Evolutionary conservation across 179 eudicot genomes (phyloP).

Genomic region (Beta macrorhiza): DNA sequence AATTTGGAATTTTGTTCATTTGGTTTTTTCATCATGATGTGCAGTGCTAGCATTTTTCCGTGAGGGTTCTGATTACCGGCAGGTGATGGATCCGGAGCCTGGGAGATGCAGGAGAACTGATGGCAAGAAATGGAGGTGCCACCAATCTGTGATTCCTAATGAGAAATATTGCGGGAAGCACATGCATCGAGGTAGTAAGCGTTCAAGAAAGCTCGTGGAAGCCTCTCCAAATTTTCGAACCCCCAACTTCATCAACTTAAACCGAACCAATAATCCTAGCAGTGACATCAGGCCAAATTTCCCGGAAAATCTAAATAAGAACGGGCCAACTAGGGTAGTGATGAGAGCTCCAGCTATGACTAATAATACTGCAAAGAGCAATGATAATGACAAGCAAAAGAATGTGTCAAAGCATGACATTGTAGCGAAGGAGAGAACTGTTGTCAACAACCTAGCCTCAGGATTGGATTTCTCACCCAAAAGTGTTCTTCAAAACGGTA

Average conservation of each 20-base stretch:
- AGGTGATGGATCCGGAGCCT: conserved; percentile 38
- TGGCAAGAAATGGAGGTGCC: conserved; percentile 56
- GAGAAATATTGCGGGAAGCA: conserved; percentile 50
- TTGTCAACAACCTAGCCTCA: conserved; percentile 18
- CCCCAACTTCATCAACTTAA: neutral
- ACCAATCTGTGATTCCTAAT: conserved; percentile 34
- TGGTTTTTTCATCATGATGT: neutral
- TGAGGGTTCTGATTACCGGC: neutral
- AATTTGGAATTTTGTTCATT: neutral
- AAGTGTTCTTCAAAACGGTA: conserved; percentile 47
- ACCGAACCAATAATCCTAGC: no score
- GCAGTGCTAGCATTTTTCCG: conserved; percentile 13
- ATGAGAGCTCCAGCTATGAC: conserved; percentile 2
- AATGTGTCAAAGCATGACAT: conserved; percentile 9
- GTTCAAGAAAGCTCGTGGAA: conserved; percentile 68
- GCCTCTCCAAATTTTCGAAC: neutral
- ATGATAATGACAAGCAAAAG: neutral
- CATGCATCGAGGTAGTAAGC: conserved; percentile 49
- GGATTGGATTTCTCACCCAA: conserved; percentile 46
- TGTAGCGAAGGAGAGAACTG: conserved; percentile 19
- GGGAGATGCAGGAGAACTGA: conserved; percentile 54
- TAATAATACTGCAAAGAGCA: neutral
- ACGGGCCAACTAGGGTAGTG: conserved; percentile 12
- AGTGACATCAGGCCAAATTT: neutral
- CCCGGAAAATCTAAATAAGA: conserved; percentile 1